These are phyloP conservation scores for Rosa rugosa DNA, from an alignment of 306 rosid species.

Conservation along the genomic window DNA sequence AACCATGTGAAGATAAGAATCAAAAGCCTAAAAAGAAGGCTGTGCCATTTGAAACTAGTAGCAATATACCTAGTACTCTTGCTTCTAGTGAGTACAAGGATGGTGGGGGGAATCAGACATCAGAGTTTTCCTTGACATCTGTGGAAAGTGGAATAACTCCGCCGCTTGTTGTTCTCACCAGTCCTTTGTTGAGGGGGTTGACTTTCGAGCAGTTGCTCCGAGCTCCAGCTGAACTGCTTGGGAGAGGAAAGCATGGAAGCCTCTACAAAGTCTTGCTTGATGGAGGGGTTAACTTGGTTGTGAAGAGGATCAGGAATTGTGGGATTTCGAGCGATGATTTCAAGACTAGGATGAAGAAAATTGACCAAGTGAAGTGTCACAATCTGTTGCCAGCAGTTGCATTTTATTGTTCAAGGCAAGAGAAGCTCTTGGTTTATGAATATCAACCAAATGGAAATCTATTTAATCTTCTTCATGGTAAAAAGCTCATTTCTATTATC, in stretches of 20 bases:
- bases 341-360: conserved; percentile 46
- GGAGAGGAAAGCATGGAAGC: conserved; percentile 73
- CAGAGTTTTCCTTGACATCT: conserved; percentile 55
- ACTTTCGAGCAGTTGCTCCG: conserved; percentile 64
- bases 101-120: conserved; percentile 21
- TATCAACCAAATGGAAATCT: conserved; percentile 70
- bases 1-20: conserved; percentile 21
- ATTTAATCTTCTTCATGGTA: conserved; percentile 65
- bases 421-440: conserved; percentile 72
- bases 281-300: conserved; percentile 53
- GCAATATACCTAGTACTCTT: conserved; percentile 32
- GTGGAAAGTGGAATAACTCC: conserved; percentile 42
- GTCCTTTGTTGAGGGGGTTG: conserved; percentile 33
- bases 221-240: conserved; percentile 72
- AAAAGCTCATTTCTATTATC: conserved; percentile 15
- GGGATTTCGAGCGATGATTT: conserved; percentile 52
- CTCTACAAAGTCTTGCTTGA: conserved; percentile 62
- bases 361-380: conserved; percentile 50
- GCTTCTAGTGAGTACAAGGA: conserved; percentile 31
- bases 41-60: conserved; percentile 19
- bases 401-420: conserved; percentile 69
- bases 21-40: conserved; percentile 22
- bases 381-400: conserved; percentile 54
- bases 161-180: conserved; percentile 46
- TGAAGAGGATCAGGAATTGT: conserved; percentile 72